phyloP scores from a whole-genome alignment of 192 early-diverging fungal genomes.

The Backusella liffmaniae region DNA sequence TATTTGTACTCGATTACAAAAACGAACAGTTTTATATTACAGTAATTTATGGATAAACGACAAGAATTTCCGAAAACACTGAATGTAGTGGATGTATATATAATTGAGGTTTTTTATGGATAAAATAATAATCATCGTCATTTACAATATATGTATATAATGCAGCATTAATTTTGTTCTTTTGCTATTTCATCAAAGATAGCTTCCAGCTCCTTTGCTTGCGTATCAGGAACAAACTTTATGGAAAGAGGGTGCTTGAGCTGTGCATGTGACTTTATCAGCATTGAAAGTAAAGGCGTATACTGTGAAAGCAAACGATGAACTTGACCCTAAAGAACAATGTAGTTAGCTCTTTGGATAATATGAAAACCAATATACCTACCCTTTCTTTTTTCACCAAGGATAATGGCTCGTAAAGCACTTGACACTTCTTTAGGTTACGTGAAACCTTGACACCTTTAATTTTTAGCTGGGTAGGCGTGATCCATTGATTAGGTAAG shows the following conservation, averaged over 20 bases:
- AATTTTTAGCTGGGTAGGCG: conserved; percentile 19
- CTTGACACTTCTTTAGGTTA: conserved; percentile 29
- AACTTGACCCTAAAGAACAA: conserved; percentile 14
- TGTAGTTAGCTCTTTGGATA: not conserved
- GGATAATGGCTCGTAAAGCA: conserved; percentile 29
- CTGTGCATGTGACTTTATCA: conserved; percentile 29
- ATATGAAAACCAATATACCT: not conserved
- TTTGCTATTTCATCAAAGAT: conserved; percentile 26
- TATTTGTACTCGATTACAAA: not conserved
- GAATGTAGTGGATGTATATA: too few species aligned
- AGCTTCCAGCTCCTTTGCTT: conserved; percentile 26
- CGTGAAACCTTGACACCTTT: conserved; percentile 26
- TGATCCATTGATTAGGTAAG: conserved; percentile 22
- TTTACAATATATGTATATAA: not conserved
- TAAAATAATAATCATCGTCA: not conserved
- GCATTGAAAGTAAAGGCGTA: conserved; percentile 6
- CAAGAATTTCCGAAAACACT: too few species aligned
- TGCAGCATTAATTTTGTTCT: not conserved
- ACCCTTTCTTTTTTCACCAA: conserved; percentile 24
- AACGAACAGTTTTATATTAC: not conserved
- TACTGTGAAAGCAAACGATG: conserved; percentile 21
- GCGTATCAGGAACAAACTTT: conserved; percentile 29
- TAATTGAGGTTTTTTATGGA: not conserved
- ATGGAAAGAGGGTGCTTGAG: conserved; percentile 26
- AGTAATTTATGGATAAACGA: too few species aligned